These are phyloP conservation scores for Bocquillonia castaneifolia DNA, from an alignment of 441 rosid species.

Conservation along the genomic window DNA sequence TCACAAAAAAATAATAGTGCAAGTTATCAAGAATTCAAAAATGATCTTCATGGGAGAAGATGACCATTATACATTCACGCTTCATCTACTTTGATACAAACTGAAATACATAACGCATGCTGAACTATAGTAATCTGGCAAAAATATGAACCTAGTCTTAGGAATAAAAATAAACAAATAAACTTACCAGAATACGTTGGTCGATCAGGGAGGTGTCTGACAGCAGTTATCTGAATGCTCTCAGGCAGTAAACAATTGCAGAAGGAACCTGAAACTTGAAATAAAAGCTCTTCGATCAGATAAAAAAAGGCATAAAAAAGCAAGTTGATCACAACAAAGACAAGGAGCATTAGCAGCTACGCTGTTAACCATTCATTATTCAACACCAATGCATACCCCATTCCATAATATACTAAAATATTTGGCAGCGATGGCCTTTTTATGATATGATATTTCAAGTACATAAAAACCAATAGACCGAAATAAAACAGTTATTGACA, in stretches of 20 bases:
- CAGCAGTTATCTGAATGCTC: slow-evolving; percentile 78
- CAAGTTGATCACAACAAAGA: background rate
- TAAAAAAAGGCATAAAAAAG: background rate
- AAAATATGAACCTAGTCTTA: slow-evolving; percentile 1
- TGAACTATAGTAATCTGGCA: background rate
- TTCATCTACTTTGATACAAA: background rate
- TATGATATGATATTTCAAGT: slow-evolving; percentile 2
- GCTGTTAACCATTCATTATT: background rate
- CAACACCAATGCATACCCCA: background rate
- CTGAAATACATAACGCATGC: background rate
- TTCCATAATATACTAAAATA: slow-evolving; percentile 7
- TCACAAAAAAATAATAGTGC: too few relatives aligned
- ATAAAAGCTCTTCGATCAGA: slow-evolving; percentile 20
- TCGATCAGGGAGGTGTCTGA: slow-evolving; percentile 73
- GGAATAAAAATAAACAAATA: slow-evolving; percentile 6
- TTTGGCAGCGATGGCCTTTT: background rate
- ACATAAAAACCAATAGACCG: background rate
- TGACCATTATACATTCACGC: background rate
- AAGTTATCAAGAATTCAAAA: background rate
- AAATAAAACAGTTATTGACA: background rate
- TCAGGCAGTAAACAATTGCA: slow-evolving; percentile 91
- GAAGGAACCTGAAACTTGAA: slow-evolving; percentile 73
- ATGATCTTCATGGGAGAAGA: background rate
- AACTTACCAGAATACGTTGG: slow-evolving; percentile 65
- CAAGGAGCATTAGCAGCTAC: slow-evolving; percentile 10